Percentiles rank a stretch among this genome's conserved stretches.
Conservation (phyloP, 257 asterid genomes). For the Solanum arcanum region DNA sequence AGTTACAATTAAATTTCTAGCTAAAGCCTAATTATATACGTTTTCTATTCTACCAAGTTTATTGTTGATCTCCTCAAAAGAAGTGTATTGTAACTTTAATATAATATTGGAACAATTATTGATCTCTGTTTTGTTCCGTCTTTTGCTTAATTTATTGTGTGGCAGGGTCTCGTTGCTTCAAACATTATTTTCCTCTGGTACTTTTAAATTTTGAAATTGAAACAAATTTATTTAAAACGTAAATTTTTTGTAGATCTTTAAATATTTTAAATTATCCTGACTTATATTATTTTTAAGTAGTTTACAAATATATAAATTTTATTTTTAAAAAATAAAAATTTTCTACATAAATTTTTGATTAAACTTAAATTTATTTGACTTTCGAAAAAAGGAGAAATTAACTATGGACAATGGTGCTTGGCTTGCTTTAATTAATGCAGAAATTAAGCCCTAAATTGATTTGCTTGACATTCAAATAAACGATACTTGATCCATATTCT, state of each 20-base stretch:
- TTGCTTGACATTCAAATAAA: not conserved
- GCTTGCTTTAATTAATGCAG: not conserved
- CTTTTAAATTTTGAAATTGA: too few species aligned
- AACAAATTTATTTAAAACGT: too few species aligned
- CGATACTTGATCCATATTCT: not conserved
- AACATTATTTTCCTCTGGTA: not conserved
- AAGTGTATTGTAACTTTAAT: not conserved
- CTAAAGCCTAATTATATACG: not conserved
- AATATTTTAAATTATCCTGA: fast-evolving
- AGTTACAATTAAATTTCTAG: not conserved
- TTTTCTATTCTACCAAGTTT: not conserved
- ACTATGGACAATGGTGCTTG: not conserved
- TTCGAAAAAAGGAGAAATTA: not conserved
- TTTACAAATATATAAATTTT: too few species aligned
- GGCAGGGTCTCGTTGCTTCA: not conserved
- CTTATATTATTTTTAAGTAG: too few species aligned
- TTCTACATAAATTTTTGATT: too few species aligned
- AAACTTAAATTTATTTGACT: too few species aligned
- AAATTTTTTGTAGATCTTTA: fast-evolving
- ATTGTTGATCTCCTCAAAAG: not conserved
- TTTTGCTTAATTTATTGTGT: not conserved
- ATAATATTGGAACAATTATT: not conserved
- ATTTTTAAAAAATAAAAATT: too few species aligned
- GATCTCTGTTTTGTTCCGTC: not conserved
- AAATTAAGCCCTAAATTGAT: not conserved